A percentile compares a stretch with the other conserved stretches of the same genome.
These are phyloP conservation scores for Aspergillus piperis DNA, from an alignment of 2,329 filamentous ascomycete species.

Conservation along the genomic window DNA sequence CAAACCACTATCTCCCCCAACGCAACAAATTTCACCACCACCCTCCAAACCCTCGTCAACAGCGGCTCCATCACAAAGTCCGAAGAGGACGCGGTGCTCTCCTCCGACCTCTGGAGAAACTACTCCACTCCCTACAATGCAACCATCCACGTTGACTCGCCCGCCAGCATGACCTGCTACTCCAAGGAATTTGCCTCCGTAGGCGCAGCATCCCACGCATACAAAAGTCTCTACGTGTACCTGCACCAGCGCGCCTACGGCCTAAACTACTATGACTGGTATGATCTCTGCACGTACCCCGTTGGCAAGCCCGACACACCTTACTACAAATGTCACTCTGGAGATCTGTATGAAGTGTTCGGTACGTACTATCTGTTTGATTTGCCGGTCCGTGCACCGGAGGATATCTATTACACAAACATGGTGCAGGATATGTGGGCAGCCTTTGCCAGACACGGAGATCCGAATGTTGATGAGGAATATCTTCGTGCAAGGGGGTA, in stretches of 20 bases:
- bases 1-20: slow-evolving; percentile 50
- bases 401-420: slow-evolving; percentile 52
- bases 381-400: slow-evolving; percentile 50
- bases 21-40: slow-evolving; percentile 44
- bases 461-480: slow-evolving; percentile 53
- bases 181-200: slow-evolving; percentile 60
- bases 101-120: slow-evolving; percentile 54
- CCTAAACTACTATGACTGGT: slow-evolving; percentile 55
- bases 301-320: slow-evolving; percentile 52
- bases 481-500: slow-evolving; percentile 54
- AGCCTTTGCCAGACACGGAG: slow-evolving; percentile 52
- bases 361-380: slow-evolving; percentile 43
- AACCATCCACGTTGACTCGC: slow-evolving; percentile 46
- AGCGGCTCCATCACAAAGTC: slow-evolving; percentile 40
- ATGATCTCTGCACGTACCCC: slow-evolving; percentile 46
- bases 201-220: slow-evolving; percentile 47
- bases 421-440: slow-evolving; percentile 53
- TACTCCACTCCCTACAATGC: slow-evolving; percentile 39
- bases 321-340: slow-evolving; percentile 57
- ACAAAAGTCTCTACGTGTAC: slow-evolving; percentile 47
- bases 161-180: neutral
- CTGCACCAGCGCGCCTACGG: slow-evolving; percentile 62
- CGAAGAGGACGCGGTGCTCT: slow-evolving; percentile 46
- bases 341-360: slow-evolving; percentile 57
- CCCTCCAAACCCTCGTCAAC: slow-evolving; percentile 44